These are phyloP conservation scores for Xylariaceae sp. DNA, from an alignment of 2,329 filamentous ascomycete species.

Conservation along the genomic window DNA sequence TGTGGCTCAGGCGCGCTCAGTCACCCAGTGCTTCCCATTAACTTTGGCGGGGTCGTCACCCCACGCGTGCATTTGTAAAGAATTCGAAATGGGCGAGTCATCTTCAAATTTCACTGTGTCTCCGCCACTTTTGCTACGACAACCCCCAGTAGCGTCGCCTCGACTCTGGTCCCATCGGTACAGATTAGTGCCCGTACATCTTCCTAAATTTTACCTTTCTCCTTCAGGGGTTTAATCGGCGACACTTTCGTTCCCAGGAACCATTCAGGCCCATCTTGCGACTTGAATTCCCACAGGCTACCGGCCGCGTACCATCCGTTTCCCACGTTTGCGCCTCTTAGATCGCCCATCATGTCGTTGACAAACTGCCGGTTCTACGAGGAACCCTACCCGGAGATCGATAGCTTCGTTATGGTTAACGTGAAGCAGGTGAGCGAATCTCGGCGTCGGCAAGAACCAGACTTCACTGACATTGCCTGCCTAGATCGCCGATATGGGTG, in stretches of 20 bases:
- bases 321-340: conserved; percentile 21
- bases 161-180: conserved; percentile 6
- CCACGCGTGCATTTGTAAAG: conserved; percentile 20
- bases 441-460: conserved; percentile 3
- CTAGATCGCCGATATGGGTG: conserved; percentile 98
- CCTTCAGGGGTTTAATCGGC: not conserved
- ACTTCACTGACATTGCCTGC: conserved; percentile 9
- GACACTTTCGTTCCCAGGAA: not conserved
- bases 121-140: conserved; percentile 18
- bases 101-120: conserved; percentile 20
- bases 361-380: conserved; percentile 97
- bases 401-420: conserved; percentile 99
- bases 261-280: not conserved
- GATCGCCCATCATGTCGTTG: conserved; percentile 74
- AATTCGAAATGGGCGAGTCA: conserved; percentile 19
- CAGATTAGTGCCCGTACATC: conserved; percentile 3
- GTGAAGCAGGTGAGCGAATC: conserved; percentile 72
- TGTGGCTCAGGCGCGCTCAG: conserved; percentile 12
- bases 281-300: conserved; percentile 21
- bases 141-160: conserved; percentile 11
- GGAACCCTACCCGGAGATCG: conserved; percentile 96
- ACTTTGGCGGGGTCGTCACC: conserved; percentile 23
- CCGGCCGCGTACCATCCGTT: conserved; percentile 18
- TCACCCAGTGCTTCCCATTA: not conserved
- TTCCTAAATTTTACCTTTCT: not conserved